Base-by-base conservation (phyloP, 768 basidiomycete genomes). In the Leucogyrophana mollusca region DNA sequence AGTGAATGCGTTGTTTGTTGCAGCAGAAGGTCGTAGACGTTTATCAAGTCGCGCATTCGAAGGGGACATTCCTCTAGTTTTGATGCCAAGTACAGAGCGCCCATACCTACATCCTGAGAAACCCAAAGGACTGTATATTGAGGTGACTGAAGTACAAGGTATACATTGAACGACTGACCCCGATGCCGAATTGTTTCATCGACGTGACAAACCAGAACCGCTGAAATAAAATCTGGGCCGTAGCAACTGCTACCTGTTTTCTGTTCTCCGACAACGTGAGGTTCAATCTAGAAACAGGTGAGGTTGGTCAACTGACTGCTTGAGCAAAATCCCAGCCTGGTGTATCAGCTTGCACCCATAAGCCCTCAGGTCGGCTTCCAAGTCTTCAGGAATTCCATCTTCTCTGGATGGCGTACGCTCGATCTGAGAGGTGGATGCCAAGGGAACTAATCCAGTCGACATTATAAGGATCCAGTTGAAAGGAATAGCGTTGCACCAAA, bases 131-230 rank as follows among this genome's bases (percentile, higher is more conserved):
- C 34, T 41, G 44, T 33, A 46, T 46, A 24, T 49, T 43, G 34
- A n/a, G 48, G 44, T 46, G 39, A 43, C 44, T 45, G 45, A 21
- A 24, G 23, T 22, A 35, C 32, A 34, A 18, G 37, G 32, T 43
- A 38, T 42, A 54, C 24, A 42, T 37, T 41, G 34, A 45, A 23
- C 47, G 35, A 71, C 90, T 65, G 58, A 96, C 94, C 55, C 85
- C 89, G 48, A 97, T 85, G 18, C 94, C 87, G 66, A 94, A 99
- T 45, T 94, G 90, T 62, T 89, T 89, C 84, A 99, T 83, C 7
- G 93, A 95, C 4, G 87, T 85, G 14, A 95, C 90, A 68, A 81
- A 98, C 89, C 89, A 98, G 73, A 99, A 99, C 25, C 95, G 76
- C 52, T 99, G 96, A 62, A 94, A 95, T 2, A 99, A 71, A 24